Evolutionary conservation across 2,329 filamentous ascomycete genomes (phyloP).

Genomic region (Orbilia blumenaviensis): DNA sequence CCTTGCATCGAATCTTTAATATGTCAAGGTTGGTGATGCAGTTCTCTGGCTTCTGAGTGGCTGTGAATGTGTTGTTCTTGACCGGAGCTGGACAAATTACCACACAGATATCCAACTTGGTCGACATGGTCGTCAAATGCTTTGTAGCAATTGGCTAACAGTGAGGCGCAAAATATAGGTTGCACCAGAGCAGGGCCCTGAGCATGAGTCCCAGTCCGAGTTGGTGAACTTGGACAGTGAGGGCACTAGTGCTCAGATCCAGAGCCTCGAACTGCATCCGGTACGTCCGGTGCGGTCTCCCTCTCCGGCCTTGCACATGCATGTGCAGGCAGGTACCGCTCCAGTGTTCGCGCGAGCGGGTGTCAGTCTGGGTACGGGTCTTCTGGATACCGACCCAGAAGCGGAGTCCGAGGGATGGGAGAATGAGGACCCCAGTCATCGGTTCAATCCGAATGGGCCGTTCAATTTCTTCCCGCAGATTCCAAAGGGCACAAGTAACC

Average conservation of each 20-base stretch:
- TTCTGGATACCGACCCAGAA: too few species aligned
- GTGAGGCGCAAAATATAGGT: neutral
- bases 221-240: neutral
- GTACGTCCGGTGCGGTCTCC: neutral
- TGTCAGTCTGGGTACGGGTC: neutral
- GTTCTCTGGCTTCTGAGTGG: neutral
- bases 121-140: too few species aligned
- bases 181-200: neutral
- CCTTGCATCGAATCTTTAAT: neutral
- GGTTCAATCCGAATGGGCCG: conserved; percentile 32
- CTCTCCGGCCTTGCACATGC: neutral
- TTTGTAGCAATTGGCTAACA: neutral
- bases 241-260: neutral
- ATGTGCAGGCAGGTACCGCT: too few species aligned
- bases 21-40: neutral
- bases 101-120: conserved; percentile 10
- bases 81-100: too few species aligned
- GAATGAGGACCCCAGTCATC: conserved; percentile 20
- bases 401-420: conserved; percentile 15
- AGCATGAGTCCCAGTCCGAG: neutral
- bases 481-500: conserved; percentile 21
- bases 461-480: conserved; percentile 32
- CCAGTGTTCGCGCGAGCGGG: too few species aligned
- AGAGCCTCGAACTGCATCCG: too few species aligned
- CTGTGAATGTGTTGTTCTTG: conserved; percentile 11